Conservation (phyloP, 441 rosid species). For the Breynia disticha region DNA sequence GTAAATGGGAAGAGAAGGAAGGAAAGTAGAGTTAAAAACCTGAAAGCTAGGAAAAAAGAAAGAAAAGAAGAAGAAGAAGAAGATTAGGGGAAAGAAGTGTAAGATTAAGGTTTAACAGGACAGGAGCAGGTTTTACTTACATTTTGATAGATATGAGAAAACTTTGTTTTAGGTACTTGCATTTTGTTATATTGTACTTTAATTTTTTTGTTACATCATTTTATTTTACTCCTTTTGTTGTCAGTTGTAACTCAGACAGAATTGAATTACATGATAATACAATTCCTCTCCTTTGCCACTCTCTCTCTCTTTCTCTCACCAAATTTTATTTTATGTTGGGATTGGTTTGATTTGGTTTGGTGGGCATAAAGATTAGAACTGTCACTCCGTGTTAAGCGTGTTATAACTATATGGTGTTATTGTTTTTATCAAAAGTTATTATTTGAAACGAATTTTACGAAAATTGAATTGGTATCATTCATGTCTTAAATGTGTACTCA, state of each 20-base stretch:
- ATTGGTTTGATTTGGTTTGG: no score
- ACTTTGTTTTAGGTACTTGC: conserved; percentile 16
- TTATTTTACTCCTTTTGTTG: conserved; percentile 8
- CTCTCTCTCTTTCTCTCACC: no score
- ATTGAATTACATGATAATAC: conserved; percentile 38
- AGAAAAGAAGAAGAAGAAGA: conserved; percentile 2
- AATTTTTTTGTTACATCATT: conserved; percentile 26
- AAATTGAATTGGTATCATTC: no score
- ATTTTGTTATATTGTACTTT: conserved; percentile 41
- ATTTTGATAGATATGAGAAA: conserved; percentile 30
- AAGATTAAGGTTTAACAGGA: conserved; percentile 32
- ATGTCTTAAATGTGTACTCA: no score
- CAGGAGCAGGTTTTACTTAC: conserved; percentile 26
- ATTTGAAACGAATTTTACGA: no score
- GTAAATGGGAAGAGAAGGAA: conserved; percentile 46
- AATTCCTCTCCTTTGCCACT: no score
- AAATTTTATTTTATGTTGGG: no score
- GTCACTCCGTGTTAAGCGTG: no score
- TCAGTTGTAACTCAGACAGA: conserved; percentile 48
- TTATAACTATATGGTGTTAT: no score
- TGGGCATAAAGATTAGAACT: no score
- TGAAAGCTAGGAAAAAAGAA: conserved; percentile 6
- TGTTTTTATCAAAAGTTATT: no score
- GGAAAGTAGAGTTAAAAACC: conserved; percentile 28
- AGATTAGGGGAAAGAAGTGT: conserved; percentile 22